Evolutionary conservation across 805 yeast genomes (phyloP), one percentile per base, ranked within the genome.

Genomic region (Candida railenensis): DNA sequence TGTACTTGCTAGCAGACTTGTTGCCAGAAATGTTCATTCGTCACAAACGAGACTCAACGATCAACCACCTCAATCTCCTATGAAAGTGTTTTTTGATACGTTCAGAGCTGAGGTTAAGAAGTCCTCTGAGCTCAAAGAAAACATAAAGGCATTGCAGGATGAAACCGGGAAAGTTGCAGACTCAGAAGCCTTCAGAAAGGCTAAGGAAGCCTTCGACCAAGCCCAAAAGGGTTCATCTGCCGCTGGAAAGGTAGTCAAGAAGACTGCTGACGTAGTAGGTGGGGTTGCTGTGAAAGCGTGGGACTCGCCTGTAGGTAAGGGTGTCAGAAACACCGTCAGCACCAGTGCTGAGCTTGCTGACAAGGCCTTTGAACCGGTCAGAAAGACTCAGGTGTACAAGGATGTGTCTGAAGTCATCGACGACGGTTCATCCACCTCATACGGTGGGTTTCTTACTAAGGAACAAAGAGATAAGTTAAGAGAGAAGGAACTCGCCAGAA

Each of bases 121-220:
- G 65, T 84, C 90, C 43, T 78, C 80, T 60, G 98, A 94, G 65
- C 77, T 94, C 49, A 95, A 91, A 61, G 90, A 89, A 46, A 89
- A 90, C 58, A 89, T 94, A 62, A 94, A 92, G 67, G 96, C 96
- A 14, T 77, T 94, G 46, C 96, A 89, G 63, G 97, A 91, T 68
- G 98, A 95, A 55, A 89, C 97, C 3, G 98, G 96, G 36, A 82
- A 90, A 57, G 78, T 94, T 65, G 89, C 96, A 28, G 98, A 94
- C 56, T 85, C 94, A 42, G 97, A 90, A 45, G 96, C 98, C 2
- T 91, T 88, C 72, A 88, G 85, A 65, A 82, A 79, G 58, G 99
- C 99, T 30, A 85, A 87, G 61, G 97, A 90, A 50, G 99, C 99
- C 0, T 89, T 85, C 57, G 87, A 87, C 46, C 78, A 75, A 46